Conservation (phyloP, 73 alveolate genomes). For the Urostyla sp. region DNA sequence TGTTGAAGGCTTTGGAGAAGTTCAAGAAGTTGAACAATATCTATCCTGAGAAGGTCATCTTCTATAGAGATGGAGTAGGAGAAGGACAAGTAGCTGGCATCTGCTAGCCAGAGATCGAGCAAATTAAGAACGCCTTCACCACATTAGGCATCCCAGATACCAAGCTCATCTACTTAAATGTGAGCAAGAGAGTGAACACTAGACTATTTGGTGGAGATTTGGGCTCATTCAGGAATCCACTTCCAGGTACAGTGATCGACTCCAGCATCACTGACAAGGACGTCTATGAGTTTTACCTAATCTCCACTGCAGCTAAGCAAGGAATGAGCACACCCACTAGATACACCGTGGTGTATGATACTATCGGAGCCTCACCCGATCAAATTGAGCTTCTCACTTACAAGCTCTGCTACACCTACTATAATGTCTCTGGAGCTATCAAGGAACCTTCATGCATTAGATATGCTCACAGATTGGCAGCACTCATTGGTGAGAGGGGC, state of each 20-base stretch:
- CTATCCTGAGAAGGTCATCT: constrained; percentile 66
- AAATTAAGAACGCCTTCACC: constrained; percentile 69
- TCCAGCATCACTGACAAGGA: constrained; percentile 83
- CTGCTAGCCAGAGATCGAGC: constrained; percentile 73
- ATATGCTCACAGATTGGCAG: constrained; percentile 93
- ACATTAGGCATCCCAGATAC: constrained; percentile 54
- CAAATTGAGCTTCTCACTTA: constrained; percentile 85
- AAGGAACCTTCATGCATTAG: constrained; percentile 94
- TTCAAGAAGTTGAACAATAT: constrained; percentile 71
- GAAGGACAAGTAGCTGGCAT: constrained; percentile 77
- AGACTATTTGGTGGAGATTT: constrained; percentile 71
- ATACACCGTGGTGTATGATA: constrained; percentile 84
- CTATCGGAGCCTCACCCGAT: constrained; percentile 75
- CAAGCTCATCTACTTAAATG: constrained; percentile 63
- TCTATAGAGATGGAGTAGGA: constrained; percentile 88
- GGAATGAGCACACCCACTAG: constrained; percentile 98
- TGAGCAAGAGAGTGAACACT: constrained; percentile 78
- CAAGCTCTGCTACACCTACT: constrained; percentile 91
- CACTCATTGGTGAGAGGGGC: constrained; percentile 84
- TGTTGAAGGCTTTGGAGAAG: constrained; percentile 55
- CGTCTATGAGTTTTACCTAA: constrained; percentile 93
- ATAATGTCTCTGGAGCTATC: constrained; percentile 94
- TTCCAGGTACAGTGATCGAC: constrained; percentile 93
- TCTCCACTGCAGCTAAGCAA: constrained; percentile 90
- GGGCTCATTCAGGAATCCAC: constrained; percentile 76